These are phyloP conservation scores for Solanum medicagineum DNA, from an alignment of 257 asterid genomes.

Conservation along the genomic window DNA sequence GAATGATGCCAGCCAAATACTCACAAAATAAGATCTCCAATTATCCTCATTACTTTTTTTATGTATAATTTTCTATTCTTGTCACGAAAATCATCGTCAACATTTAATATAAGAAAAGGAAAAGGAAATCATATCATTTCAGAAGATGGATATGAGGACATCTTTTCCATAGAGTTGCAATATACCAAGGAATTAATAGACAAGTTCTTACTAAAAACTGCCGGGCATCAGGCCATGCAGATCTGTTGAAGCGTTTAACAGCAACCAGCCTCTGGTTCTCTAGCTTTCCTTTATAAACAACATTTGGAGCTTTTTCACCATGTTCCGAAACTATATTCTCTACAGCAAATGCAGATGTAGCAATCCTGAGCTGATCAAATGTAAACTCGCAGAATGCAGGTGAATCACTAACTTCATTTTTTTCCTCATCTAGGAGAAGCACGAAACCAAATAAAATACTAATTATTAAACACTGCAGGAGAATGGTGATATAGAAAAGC, in stretches of 20 bases:
- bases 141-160: neutral
- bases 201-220: constrained; percentile 54
- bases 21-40: constrained; percentile 20
- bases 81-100: neutral
- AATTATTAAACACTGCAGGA: neutral
- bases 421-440: constrained; percentile 33
- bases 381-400: constrained; percentile 77
- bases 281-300: constrained; percentile 29
- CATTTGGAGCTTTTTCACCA: constrained; percentile 83
- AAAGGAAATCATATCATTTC: neutral
- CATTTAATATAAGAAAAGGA: neutral
- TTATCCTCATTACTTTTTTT: neutral
- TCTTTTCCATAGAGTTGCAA: neutral
- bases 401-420: constrained; percentile 51
- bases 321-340: constrained; percentile 90
- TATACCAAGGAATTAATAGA: neutral
- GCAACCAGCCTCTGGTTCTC: constrained; percentile 74
- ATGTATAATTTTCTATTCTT: neutral
- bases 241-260: constrained; percentile 81
- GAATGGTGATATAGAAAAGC: neutral
- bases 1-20: neutral
- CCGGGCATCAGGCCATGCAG: constrained; percentile 16
- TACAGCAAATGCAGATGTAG: constrained; percentile 81
- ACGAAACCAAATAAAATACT: neutral
- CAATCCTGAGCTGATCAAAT: constrained; percentile 66